Percentiles rank a stretch among this genome's conserved stretches.
Conservation (phyloP, 1,284 basidiomycete species). For the Irpex sp. region DNA sequence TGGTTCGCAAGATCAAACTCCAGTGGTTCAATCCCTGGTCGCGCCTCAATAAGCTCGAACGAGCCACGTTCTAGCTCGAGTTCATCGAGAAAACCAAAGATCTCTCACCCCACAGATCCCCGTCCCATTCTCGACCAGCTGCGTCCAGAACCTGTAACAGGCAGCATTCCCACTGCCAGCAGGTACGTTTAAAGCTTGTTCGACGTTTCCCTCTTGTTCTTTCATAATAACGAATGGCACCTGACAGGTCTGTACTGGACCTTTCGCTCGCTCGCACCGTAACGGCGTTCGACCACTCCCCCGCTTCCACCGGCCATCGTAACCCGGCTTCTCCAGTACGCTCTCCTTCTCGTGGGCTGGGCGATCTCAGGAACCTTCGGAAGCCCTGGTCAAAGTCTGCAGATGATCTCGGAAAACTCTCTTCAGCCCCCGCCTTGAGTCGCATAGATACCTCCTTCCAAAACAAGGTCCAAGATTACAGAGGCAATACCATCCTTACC, state of each 20-base stretch:
- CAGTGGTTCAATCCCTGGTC: conserved; percentile 18
- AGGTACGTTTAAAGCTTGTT: neutral
- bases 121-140: conserved; percentile 57
- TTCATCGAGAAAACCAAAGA: conserved; percentile 64
- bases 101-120: conserved; percentile 78
- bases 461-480: conserved; percentile 59
- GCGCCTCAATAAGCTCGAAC: conserved; percentile 28
- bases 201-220: neutral
- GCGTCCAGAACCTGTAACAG: conserved; percentile 22
- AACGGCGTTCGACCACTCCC: conserved; percentile 43
- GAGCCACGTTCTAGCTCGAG: conserved; percentile 54
- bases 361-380: conserved; percentile 64
- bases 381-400: conserved; percentile 76
- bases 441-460: conserved; percentile 52
- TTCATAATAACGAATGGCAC: neutral
- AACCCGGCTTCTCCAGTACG: conserved; percentile 38
- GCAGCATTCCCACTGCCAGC: conserved; percentile 10
- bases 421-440: conserved; percentile 32
- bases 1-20: conserved; percentile 31
- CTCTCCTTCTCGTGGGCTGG: conserved; percentile 35
- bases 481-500: conserved; percentile 40
- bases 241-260: conserved; percentile 62
- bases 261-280: conserved; percentile 47
- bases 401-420: conserved; percentile 66
- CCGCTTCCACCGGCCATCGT: conserved; percentile 22